Base-by-base conservation (phyloP, 345 rosid genomes). In the Pugionium cornutum region DNA sequence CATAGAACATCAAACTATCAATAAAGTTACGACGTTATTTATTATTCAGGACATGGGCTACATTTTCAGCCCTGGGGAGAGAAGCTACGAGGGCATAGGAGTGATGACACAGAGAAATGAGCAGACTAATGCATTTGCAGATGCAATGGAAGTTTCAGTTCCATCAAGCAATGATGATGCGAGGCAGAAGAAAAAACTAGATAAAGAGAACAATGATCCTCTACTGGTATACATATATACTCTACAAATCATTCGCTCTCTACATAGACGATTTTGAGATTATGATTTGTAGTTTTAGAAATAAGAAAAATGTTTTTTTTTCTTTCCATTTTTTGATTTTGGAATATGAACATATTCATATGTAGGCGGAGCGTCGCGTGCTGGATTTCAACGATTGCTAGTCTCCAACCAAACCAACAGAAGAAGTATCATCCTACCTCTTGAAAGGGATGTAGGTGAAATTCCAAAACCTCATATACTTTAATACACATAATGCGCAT, bases 371-470 rank as follows among this genome's bases (percentile, higher is more conserved):
- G 75, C 74, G 97, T 29, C 89, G 99, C 1, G 65, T 70, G 36
- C 87, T 95, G 3, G 98, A 95, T 79, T 95, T 95, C 76, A 91
- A 87, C 35, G 99, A 95, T 64, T 95, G 97, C 42, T 95, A 75
- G 67, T 87, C 89, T 27, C 99, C 96, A 0, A 79, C 63, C 75
- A 87, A 83, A 73, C 77, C 74, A 64, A 77, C 50, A 76, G 4
- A 56, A 74, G 86, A 39, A 85, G 88, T 50, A 87, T 87, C 89
- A 37, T 80, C 98, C 28, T 83, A 79, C 69, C 82, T 85, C 62
- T 73, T 82, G 78, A 18, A 88, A 83, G 70, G 80, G 83, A 36
- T 59, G 72, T 51, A 73, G 45, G 57, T 66, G 37, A 66, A 58
- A 36, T 48, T 62, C 26, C 42, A 18, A 18, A 36, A 48, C 57